These are phyloP conservation scores for Lineolata rhizophorae DNA, from an alignment of 495 filamentous ascomycete species.

Conservation along the genomic window DNA sequence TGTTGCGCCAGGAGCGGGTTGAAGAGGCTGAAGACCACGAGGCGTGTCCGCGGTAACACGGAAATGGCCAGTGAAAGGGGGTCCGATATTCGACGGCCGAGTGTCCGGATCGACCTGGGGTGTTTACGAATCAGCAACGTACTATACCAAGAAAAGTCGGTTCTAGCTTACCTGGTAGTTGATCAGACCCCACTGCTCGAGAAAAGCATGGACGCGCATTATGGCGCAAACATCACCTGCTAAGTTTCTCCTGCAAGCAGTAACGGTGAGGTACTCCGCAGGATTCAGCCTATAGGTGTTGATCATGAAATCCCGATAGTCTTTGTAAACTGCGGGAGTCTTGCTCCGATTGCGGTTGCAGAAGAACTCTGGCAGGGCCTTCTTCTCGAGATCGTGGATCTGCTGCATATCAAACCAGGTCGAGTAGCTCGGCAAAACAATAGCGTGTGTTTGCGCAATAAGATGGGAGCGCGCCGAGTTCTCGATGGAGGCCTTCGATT, in stretches of 20 bases:
- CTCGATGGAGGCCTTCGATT: conserved; percentile 54
- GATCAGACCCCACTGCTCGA: conserved; percentile 98
- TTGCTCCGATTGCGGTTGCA: conserved; percentile 96
- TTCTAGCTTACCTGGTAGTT: conserved; percentile 70
- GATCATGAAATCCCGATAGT: conserved; percentile 99
- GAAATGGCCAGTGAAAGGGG: conserved; percentile 95
- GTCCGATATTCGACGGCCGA: conserved; percentile 83
- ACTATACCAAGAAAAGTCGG: conserved; percentile 2
- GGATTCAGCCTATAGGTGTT: conserved; percentile 95
- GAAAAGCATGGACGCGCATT: conserved; percentile 92
- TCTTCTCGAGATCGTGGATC: conserved; percentile 72
- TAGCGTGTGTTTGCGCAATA: conserved; percentile 75
- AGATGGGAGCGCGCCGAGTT: conserved; percentile 73
- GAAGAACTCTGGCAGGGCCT: conserved; percentile 90
- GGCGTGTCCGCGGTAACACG: conserved; percentile 84
- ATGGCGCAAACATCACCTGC: conserved; percentile 97
- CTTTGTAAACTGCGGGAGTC: conserved; percentile 91
- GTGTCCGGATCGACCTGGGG: conserved; percentile 90
- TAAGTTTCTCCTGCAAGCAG: conserved; percentile 86
- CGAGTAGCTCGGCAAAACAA: conserved; percentile 89
- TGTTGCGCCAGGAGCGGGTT: conserved; percentile 58
- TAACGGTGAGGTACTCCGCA: conserved; percentile 88
- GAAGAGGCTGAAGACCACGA: conserved; percentile 81
- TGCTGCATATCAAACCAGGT: conserved; percentile 97
- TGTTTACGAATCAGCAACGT: conserved; percentile 5